Base-by-base conservation (phyloP, 148 eudicot genomes). In the Fagopyrum tataricum region DNA sequence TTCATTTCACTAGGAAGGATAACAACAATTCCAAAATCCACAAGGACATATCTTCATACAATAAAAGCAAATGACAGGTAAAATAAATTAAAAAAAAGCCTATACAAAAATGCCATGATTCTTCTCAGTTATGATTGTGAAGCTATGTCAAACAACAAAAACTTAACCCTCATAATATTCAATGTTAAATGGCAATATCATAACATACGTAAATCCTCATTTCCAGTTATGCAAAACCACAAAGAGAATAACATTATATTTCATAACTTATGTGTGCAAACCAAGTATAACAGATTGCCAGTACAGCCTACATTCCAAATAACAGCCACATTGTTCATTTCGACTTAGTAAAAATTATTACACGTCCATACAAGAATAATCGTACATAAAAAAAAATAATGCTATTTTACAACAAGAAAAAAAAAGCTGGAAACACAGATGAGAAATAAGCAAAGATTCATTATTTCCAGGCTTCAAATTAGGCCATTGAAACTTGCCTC, bases 401-500 rank as follows among this genome's bases (percentile, higher is more conserved):
- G 43, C 42, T 31, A 64, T 10, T 59, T 58, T 59, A 14, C 40
- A 23, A 59, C 17, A 12, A 11, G 37, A 9, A 26, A 26, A 26
- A 26, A 13, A 6, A 46, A 59, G 9, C 15, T 59, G 67, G 17
- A 59, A 24, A 12, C 67, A 59, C 9, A 7, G 5, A 64, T 14
- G 67, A 24, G 15, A 61, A 61, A 24, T 4, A 10, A 11, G 67
- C 40, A 61, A 14, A 17, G 43, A 64, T 37, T 64, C 20, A 15
- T 43, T 31, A 37, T 13, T 64, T 31, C 26, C 43, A 64, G 31
- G 69, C 43, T 39, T 39, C 43, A 37, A 37, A n/a, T 7, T 21
- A 64, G 31, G 41, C 4, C 46, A 72, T 39, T 31, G 42, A 79
- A 24, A 80, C 86, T 84, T 77, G 78, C 98, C 97, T 94, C 98